Conservation (phyloP, 306 rosid species). For the Neltuma alba region DNA sequence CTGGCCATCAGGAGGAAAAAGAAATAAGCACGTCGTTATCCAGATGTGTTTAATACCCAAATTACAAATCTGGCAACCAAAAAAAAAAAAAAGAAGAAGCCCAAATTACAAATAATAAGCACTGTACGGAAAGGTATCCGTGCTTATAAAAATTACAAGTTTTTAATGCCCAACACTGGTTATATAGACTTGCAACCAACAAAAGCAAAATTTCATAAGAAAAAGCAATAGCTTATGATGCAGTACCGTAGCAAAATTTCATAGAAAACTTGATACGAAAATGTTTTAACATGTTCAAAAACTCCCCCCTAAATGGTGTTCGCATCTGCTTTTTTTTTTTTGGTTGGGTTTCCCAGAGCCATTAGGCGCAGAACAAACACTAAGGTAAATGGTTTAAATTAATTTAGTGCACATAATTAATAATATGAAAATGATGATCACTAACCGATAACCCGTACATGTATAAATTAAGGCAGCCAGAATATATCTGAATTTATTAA, state of each 20-base stretch:
- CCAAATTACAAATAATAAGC: too few species aligned
- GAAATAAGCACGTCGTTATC: not conserved
- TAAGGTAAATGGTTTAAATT: not conserved
- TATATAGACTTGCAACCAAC: not conserved
- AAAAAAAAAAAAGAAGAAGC: too few species aligned
- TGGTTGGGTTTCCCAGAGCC: not conserved
- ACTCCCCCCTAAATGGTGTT: not conserved
- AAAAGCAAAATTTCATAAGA: not conserved
- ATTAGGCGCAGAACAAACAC: not conserved
- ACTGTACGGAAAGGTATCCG: not conserved
- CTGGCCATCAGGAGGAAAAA: not conserved
- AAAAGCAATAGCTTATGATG: not conserved
- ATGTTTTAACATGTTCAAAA: not conserved
- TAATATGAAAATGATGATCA: not conserved
- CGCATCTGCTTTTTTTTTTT: not conserved
- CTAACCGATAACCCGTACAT: not conserved
- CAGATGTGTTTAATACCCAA: too few species aligned
- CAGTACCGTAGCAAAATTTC: not conserved
- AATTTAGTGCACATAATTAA: not conserved
- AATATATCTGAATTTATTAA: not conserved
- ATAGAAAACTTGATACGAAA: not conserved
- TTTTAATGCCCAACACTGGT: not conserved
- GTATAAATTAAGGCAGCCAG: not conserved
- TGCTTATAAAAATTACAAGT: not conserved
- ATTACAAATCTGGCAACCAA: too few species aligned